These are phyloP conservation scores for Xylariaceae sp. DNA, from an alignment of 2,329 filamentous ascomycete species.

Conservation along the genomic window DNA sequence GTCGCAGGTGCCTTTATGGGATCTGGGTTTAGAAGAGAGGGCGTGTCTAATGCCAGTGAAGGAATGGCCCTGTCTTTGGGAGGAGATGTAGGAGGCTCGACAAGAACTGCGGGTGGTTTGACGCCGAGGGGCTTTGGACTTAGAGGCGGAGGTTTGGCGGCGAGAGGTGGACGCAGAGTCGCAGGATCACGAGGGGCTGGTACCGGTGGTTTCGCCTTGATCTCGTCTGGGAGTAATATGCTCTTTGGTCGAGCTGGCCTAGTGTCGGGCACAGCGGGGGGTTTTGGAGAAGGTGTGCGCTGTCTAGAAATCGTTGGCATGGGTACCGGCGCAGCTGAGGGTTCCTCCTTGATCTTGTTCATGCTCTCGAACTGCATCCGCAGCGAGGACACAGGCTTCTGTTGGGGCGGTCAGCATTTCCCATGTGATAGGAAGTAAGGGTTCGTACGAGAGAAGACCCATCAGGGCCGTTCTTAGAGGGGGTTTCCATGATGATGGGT, in stretches of 20 bases:
- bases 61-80: constrained; percentile 46
- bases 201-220: constrained; percentile 27
- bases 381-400: constrained; percentile 81
- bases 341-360: constrained; percentile 45
- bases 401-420: constrained; percentile 25
- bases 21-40: constrained; percentile 48
- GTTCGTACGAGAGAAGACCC: constrained; percentile 69
- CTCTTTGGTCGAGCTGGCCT: constrained; percentile 29
- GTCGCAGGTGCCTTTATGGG: constrained; percentile 40
- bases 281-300: constrained; percentile 33
- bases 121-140: constrained; percentile 38
- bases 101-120: constrained; percentile 62
- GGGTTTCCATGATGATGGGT: constrained; percentile 41
- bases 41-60: constrained; percentile 38
- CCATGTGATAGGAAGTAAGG: background rate
- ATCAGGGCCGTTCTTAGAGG: constrained; percentile 62
- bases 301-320: constrained; percentile 29
- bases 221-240: constrained; percentile 21
- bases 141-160: constrained; percentile 42
- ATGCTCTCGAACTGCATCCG: constrained; percentile 81
- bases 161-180: constrained; percentile 43
- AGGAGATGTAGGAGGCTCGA: constrained; percentile 70
- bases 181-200: constrained; percentile 20
- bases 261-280: constrained; percentile 31
- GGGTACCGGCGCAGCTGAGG: constrained; percentile 28